Evolutionary conservation across 768 basidiomycete species (phyloP).

Genomic region (Mycena galericulata): DNA sequence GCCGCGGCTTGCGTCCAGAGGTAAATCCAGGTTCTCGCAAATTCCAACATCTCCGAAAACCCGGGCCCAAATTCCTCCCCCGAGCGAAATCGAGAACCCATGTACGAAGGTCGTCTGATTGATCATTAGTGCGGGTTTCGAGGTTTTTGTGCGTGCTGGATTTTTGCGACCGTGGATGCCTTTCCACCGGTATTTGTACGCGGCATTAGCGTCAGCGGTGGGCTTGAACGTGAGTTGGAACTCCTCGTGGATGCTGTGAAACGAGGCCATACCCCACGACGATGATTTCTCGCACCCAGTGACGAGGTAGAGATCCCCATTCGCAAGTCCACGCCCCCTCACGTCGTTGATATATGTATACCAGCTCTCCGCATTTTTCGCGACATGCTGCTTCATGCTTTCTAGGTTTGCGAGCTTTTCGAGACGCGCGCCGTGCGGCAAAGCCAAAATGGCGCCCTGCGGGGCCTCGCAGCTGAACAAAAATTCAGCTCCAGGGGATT

Average conservation of each 20-base stretch:
- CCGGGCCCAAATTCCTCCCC: slow-evolving; percentile 10
- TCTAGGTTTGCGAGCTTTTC: slow-evolving; percentile 12
- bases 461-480: neutral
- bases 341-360: slow-evolving; percentile 24
- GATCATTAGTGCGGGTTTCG: neutral
- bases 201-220: neutral
- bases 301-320: slow-evolving; percentile 34
- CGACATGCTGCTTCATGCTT: slow-evolving; percentile 19
- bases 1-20: neutral
- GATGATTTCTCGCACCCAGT: slow-evolving; percentile 35
- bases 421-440: slow-evolving; percentile 31
- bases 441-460: slow-evolving; percentile 28
- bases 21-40: neutral
- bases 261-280: slow-evolving; percentile 33
- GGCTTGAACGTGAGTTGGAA: neutral
- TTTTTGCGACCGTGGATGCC: neutral
- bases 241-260: neutral
- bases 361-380: slow-evolving; percentile 28
- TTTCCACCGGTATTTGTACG: neutral
- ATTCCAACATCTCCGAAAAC: slow-evolving; percentile 5
- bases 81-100: slow-evolving; percentile 10
- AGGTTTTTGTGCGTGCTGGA: neutral
- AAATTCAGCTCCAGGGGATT: slow-evolving; percentile 1
- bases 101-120: slow-evolving; percentile 12
- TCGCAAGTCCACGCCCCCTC: slow-evolving; percentile 14